Conservation (phyloP, 805 yeast species). For the Candida montana region DNA sequence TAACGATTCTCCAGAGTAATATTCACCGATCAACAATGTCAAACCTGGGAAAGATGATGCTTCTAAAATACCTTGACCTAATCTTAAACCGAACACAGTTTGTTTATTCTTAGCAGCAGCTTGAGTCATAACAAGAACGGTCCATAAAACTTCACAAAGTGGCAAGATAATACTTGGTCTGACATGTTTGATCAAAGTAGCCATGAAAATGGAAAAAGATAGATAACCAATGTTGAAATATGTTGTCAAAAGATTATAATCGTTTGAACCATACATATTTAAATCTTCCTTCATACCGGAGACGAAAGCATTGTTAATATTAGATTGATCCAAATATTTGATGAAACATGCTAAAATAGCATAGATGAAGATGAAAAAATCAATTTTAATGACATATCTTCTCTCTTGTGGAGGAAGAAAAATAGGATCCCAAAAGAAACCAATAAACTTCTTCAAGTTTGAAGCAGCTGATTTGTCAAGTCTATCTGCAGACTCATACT, state of each 20-base stretch:
- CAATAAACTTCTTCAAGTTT: conserved; percentile 7
- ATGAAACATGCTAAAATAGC: conserved; percentile 24
- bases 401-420: conserved; percentile 10
- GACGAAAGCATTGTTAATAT: conserved; percentile 58
- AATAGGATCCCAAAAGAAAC: conserved; percentile 10
- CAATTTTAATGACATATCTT: conserved; percentile 10
- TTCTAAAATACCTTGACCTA: conserved; percentile 12
- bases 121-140: conserved; percentile 8
- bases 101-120: conserved; percentile 7
- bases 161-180: conserved; percentile 10
- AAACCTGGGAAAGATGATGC: conserved; percentile 12
- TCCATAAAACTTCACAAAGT: conserved; percentile 10
- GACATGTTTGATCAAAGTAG: conserved; percentile 3
- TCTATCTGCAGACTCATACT: conserved; percentile 4
- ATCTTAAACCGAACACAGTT: conserved; percentile 6
- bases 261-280: conserved; percentile 49
- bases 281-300: conserved; percentile 54
- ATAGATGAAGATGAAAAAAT: conserved; percentile 11
- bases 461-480: conserved; percentile 4
- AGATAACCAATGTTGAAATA: conserved; percentile 13
- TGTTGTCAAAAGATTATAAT: conserved; percentile 31
- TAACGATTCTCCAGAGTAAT: conserved; percentile 6
- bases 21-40: conserved; percentile 9
- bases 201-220: conserved; percentile 2
- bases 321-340: conserved; percentile 51